phyloP scores from a whole-genome alignment of 2,329 filamentous ascomycete species.

The Alternaria incomplexa region DNA sequence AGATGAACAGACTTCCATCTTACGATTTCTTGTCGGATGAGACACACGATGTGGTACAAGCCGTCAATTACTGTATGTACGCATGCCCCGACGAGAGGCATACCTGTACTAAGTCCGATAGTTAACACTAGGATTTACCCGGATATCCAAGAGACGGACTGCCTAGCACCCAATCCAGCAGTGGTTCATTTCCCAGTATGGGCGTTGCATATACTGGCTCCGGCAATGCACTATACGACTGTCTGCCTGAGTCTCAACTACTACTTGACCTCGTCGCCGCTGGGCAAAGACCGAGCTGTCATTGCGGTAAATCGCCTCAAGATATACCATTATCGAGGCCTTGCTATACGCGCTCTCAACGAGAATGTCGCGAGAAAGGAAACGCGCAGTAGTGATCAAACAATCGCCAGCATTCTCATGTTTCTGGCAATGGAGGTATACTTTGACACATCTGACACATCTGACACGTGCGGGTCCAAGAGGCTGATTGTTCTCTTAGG shows the following conservation, averaged over 20 bases:
- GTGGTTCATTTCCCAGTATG: neutral
- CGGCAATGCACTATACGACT: neutral
- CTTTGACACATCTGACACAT: neutral
- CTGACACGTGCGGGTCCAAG: neutral
- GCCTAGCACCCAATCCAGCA: neutral
- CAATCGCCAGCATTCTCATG: neutral
- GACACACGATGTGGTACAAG: neutral
- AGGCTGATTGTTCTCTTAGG: neutral
- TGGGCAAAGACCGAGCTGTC: fast-evolving
- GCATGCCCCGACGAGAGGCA: too few relatives aligned
- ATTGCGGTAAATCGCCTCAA: neutral
- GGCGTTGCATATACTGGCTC: neutral
- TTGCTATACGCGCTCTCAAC: neutral
- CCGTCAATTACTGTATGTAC: neutral
- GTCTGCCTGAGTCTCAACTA: neutral
- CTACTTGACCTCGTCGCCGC: neutral
- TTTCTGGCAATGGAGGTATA: neutral
- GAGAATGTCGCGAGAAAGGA: neutral
- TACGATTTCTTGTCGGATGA: neutral
- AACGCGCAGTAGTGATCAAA: neutral
- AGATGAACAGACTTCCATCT: neutral
- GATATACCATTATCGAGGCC: neutral
- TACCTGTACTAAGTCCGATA: neutral
- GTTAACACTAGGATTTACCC: neutral
- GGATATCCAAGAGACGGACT: neutral